Evolutionary conservation across 768 basidiomycete species (phyloP).

Genomic region (Hypsizygus marmoreus): DNA sequence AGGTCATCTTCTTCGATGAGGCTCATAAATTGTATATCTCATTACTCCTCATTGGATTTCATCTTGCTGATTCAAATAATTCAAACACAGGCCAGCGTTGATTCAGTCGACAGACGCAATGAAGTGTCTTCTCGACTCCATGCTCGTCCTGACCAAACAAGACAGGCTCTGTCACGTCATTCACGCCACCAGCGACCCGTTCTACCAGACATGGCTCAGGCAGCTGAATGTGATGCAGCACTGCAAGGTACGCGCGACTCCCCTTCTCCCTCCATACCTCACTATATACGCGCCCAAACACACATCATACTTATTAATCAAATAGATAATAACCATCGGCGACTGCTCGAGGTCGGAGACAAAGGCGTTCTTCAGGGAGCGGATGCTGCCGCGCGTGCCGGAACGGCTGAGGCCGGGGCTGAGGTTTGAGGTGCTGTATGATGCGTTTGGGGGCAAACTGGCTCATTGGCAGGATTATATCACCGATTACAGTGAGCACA

Average conservation of each 20-base stretch:
- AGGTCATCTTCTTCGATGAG: conserved; percentile 81
- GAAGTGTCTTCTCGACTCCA: conserved; percentile 83
- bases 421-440: conserved; percentile 72
- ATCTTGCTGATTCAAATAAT: conserved; percentile 1
- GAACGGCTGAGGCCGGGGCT: conserved; percentile 54
- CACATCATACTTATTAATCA: no score
- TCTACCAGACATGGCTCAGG: conserved; percentile 82
- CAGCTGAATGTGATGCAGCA: conserved; percentile 82
- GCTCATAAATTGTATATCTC: conserved; percentile 73
- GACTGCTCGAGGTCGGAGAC: conserved; percentile 79
- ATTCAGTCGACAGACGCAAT: conserved; percentile 80
- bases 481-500: conserved; percentile 71
- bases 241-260: conserved; percentile 57
- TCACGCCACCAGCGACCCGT: conserved; percentile 81
- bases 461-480: conserved; percentile 84
- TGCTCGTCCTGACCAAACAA: conserved; percentile 87
- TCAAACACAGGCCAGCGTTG: conserved; percentile 59
- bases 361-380: conserved; percentile 63
- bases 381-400: conserved; percentile 69
- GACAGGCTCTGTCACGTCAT: conserved; percentile 83
- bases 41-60: background rate
- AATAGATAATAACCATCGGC: conserved; percentile 78
- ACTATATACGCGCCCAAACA: no score
- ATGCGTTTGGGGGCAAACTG: conserved; percentile 82
- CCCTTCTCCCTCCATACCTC: background rate